Base-by-base conservation (phyloP, 805 yeast species). In the Phaffomyces antillensis region DNA sequence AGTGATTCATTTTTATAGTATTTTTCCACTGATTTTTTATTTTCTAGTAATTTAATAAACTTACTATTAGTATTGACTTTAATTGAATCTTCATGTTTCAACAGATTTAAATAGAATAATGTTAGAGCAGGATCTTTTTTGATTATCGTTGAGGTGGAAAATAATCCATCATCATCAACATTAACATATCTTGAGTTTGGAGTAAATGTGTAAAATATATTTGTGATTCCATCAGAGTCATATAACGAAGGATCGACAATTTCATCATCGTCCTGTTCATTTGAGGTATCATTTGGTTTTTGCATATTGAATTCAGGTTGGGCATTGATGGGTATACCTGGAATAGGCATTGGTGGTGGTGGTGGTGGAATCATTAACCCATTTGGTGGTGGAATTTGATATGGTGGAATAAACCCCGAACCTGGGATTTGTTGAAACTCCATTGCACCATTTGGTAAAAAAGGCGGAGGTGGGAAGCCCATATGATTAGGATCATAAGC, bases 41-140 rank as follows among this genome's bases (percentile, higher is more conserved):
- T 58, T 8, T 56, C 45, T 17, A 53, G 18, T 26, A 49, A 36
- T 36, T 44, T 44, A 3, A 39, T 13, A 45, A 52, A 54, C 30
- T 49, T 52, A 16, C 47, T 41, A 12, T 9, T 28, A 28, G 10
- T 28, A 13, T 28, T 28, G 13, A 28, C 11, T 28, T 28, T 28
- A 11, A 28, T 28, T 28, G 30, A 28, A 5, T 28, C 13, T 28
- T 5, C 30, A 28, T 36, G 28, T 24, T 44, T 45, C 23, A 47
- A 34, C 18, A 54, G 23, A 32, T 52, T 49, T 39, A 50, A 30
- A 20, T 46, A 45, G 32, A 51, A 51, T 18, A 53, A 17, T 0
- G 54, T 43, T 30, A 44, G 43, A 33, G 50, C 45, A 3, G 31
- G 35, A 41, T 59, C 63, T 38, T 49, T 58, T 35, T 54, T 52